Percentiles rank a stretch among this genome's conserved stretches.
phyloP scores from a whole-genome alignment of 2,329 filamentous ascomycete genomes.

The Periconia macrospinosa region DNA sequence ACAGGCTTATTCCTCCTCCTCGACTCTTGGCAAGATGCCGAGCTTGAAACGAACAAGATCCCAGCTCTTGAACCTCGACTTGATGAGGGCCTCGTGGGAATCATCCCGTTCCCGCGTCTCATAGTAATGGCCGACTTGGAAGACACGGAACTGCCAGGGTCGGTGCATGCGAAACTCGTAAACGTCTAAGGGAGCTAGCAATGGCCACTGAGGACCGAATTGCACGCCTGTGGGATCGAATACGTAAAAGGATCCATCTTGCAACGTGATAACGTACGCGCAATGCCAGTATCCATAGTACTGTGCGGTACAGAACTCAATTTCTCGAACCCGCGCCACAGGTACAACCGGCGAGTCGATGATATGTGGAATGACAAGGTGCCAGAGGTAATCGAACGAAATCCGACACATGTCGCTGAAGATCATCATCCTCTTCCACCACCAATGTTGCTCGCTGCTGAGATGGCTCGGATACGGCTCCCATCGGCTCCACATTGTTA shows the following conservation, averaged over 20 bases:
- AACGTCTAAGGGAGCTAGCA: slow-evolving; percentile 1
- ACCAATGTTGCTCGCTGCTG: not conserved
- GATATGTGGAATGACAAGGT: not conserved
- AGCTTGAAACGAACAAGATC: too few relatives aligned
- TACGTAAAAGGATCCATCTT: slow-evolving; percentile 1
- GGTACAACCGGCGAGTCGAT: not conserved
- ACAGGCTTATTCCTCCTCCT: too few relatives aligned
- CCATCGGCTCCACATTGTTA: not conserved
- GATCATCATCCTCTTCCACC: not conserved
- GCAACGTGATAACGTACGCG: slow-evolving; percentile 1
- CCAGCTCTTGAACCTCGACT: too few relatives aligned
- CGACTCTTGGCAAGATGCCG: too few relatives aligned
- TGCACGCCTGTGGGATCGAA: slow-evolving; percentile 22
- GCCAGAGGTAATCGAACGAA: not conserved
- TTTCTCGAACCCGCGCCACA: not conserved
- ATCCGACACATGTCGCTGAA: not conserved
- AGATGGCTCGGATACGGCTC: not conserved
- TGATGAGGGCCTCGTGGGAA: too few relatives aligned
- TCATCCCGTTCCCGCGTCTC: not conserved
- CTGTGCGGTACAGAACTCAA: not conserved
- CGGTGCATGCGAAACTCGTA: slow-evolving; percentile 1
- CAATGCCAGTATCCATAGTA: slow-evolving; percentile 6
- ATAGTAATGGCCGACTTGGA: not conserved
- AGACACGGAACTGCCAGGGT: too few relatives aligned
- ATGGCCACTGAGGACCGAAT: slow-evolving; percentile 16